phyloP scores from a whole-genome alignment of 257 asterid species.

The Capsicum rhomboideum region DNA sequence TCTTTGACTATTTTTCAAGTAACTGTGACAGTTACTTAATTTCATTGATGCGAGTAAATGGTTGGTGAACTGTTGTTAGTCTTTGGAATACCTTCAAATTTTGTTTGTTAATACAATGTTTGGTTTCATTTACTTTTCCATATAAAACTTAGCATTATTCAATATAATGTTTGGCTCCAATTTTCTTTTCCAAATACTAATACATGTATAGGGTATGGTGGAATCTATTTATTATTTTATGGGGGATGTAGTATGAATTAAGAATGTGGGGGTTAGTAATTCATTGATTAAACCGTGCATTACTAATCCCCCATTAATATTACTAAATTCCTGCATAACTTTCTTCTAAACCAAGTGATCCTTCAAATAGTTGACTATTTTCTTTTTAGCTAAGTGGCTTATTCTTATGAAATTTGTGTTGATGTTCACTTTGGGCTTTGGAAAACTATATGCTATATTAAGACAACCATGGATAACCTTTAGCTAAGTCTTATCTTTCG shows the following conservation, averaged over 20 bases:
- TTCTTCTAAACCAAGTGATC: not conserved
- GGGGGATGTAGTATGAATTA: not conserved
- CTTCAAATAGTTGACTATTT: not conserved
- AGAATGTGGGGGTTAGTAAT: not conserved
- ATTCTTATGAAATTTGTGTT: not conserved
- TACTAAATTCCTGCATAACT: not conserved
- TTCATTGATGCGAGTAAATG: not conserved
- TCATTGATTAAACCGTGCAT: not conserved
- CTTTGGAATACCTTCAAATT: not conserved
- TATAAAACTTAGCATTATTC: not conserved
- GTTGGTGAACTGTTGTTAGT: not conserved
- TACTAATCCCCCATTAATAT: not conserved
- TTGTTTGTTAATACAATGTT: not conserved
- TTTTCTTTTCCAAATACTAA: not conserved
- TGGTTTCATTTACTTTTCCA: not conserved
- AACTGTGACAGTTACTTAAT: not conserved
- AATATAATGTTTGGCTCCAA: not conserved
- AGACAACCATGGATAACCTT: too few relatives aligned
- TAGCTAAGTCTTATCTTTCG: too few relatives aligned
- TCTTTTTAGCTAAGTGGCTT: not conserved
- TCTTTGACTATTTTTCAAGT: not conserved
- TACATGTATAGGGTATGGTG: not conserved
- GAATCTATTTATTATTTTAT: not conserved
- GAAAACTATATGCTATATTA: not conserved
- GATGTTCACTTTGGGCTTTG: not conserved